phyloP scores from a whole-genome alignment of 176 grass and related monocot species.

The Ananas comosus region DNA sequence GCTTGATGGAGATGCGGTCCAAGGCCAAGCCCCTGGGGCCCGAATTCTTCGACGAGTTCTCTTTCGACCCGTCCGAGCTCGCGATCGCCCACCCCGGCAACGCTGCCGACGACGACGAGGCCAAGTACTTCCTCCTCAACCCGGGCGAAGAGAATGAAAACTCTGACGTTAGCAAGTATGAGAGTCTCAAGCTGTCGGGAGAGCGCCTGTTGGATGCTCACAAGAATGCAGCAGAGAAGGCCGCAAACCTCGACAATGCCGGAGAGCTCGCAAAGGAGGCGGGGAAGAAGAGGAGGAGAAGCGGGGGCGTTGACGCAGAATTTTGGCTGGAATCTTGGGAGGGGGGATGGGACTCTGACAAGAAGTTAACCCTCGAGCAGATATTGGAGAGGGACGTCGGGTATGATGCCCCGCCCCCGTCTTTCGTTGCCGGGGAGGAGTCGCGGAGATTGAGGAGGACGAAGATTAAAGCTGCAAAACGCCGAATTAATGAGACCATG shows the following conservation, averaged over 20 bases:
- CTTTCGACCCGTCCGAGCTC: slow-evolving; percentile 24
- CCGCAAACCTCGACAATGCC: slow-evolving; percentile 36
- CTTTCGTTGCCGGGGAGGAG: slow-evolving; percentile 50
- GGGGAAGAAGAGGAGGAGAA: slow-evolving; percentile 34
- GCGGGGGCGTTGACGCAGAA: slow-evolving; percentile 27
- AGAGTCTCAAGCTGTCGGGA: slow-evolving; percentile 38
- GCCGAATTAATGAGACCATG: slow-evolving; percentile 59
- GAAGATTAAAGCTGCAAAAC: slow-evolving; percentile 71
- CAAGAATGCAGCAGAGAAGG: slow-evolving; percentile 51
- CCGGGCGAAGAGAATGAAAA: background rate
- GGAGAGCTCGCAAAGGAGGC: slow-evolving; percentile 42
- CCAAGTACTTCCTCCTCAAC: slow-evolving; percentile 37
- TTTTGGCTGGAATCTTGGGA: slow-evolving; percentile 26
- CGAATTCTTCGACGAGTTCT: slow-evolving; percentile 24
- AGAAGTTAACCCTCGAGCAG: slow-evolving; percentile 37
- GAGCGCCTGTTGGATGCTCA: slow-evolving; percentile 51
- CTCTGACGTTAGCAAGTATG: slow-evolving; percentile 13
- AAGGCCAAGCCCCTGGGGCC: slow-evolving; percentile 18
- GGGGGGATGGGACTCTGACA: slow-evolving; percentile 36
- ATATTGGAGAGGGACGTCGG: slow-evolving; percentile 54
- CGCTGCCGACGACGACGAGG: slow-evolving; percentile 19
- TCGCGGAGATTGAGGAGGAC: slow-evolving; percentile 43
- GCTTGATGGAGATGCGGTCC: slow-evolving; percentile 54
- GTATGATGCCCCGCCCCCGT: slow-evolving; percentile 71
- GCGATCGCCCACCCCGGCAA: slow-evolving; percentile 13